Conservation (phyloP, 2,329 filamentous ascomycete species). For the Ascomycota sp. region DNA sequence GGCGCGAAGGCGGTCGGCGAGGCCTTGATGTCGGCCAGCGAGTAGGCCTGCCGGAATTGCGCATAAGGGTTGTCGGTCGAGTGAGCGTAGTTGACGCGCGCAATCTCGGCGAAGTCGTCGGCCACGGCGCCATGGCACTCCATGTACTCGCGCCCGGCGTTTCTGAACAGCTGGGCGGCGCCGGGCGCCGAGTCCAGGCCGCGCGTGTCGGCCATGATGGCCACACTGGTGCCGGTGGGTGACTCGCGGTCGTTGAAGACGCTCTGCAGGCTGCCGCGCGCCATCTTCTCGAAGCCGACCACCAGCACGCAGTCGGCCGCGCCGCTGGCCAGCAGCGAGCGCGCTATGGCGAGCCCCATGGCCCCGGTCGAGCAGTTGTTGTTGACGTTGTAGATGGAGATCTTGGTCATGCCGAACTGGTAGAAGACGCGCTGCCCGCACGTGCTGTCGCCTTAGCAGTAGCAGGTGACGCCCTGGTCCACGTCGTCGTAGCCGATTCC, state of each 20-base stretch:
- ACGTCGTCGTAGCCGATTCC: slow-evolving; percentile 95
- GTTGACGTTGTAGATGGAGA: slow-evolving; percentile 95
- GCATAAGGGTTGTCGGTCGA: slow-evolving; percentile 86
- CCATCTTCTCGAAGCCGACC: slow-evolving; percentile 97
- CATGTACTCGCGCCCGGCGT: slow-evolving; percentile 85
- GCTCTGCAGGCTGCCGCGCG: slow-evolving; percentile 62
- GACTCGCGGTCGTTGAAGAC: slow-evolving; percentile 74
- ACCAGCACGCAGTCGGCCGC: slow-evolving; percentile 78
- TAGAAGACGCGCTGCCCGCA: slow-evolving; percentile 95
- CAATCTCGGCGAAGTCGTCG: slow-evolving; percentile 89
- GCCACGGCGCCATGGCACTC: slow-evolving; percentile 76
- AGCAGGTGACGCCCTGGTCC: slow-evolving; percentile 88
- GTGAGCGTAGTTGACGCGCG: slow-evolving; percentile 80
- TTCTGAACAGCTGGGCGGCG: slow-evolving; percentile 87
- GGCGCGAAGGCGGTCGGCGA: slow-evolving; percentile 65
- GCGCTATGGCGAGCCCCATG: slow-evolving; percentile 68
- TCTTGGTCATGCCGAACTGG: slow-evolving; percentile 93
- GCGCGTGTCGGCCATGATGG: slow-evolving; percentile 68
- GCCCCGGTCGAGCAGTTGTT: slow-evolving; percentile 97
- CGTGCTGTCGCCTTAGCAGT: slow-evolving; percentile 90
- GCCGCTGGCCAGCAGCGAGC: slow-evolving; percentile 60
- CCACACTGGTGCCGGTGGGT: slow-evolving; percentile 49
- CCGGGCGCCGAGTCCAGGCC: slow-evolving; percentile 67
- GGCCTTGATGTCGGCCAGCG: slow-evolving; percentile 59
- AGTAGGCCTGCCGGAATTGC: slow-evolving; percentile 91